Evolutionary conservation across 2,329 filamentous ascomycete species (phyloP).

Genomic region (Cercospora sp.): DNA sequence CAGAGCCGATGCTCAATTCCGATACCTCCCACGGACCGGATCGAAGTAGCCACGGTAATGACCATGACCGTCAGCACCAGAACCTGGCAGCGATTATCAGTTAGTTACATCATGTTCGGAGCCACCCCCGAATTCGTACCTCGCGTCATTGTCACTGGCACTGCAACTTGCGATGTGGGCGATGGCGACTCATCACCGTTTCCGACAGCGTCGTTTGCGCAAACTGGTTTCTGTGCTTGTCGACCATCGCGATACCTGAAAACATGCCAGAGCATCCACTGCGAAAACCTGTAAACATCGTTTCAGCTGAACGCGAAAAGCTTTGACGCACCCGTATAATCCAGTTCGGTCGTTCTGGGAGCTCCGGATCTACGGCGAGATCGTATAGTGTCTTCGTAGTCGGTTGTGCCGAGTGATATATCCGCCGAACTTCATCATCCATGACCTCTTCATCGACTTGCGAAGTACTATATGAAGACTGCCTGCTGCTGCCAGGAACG

Average conservation of each 20-base stretch:
- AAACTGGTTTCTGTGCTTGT: constrained; percentile 4
- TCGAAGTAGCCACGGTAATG: constrained; percentile 11
- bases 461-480: constrained; percentile 19
- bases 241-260: constrained; percentile 48
- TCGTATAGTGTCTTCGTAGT: constrained; percentile 43
- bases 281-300: no score
- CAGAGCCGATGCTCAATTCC: constrained; percentile 1
- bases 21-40: constrained; percentile 8
- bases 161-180: not conserved
- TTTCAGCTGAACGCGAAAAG: no score
- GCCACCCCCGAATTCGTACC: not conserved
- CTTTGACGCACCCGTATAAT: constrained; percentile 36
- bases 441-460: constrained; percentile 29
- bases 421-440: constrained; percentile 18
- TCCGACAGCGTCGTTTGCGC: not conserved
- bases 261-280: constrained; percentile 51
- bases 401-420: constrained; percentile 31
- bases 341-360: constrained; percentile 47
- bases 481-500: not conserved
- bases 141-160: not conserved
- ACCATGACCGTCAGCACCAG: not conserved
- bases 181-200: not conserved
- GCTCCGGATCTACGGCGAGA: constrained; percentile 40
- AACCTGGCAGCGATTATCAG: not conserved
- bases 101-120: not conserved